Conservation (phyloP, 2,329 filamentous ascomycete genomes). For the Penicillium corylophilum region DNA sequence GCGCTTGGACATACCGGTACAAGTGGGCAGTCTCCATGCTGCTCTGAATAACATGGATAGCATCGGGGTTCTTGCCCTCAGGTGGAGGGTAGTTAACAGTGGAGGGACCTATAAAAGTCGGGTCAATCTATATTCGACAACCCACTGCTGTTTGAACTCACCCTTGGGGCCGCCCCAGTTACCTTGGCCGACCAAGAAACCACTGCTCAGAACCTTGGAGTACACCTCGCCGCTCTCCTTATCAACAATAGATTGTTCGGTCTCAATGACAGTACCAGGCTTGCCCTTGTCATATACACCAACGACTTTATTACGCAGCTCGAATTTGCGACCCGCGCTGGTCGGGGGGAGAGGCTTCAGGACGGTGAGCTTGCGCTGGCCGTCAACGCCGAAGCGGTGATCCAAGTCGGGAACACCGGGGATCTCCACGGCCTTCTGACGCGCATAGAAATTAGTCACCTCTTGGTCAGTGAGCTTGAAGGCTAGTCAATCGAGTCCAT, state of each 20-base stretch:
- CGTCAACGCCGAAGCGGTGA: slow-evolving; percentile 71
- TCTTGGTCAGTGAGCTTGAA: slow-evolving; percentile 78
- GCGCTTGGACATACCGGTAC: slow-evolving; percentile 55
- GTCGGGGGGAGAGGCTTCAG: slow-evolving; percentile 71
- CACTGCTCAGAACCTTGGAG: slow-evolving; percentile 65
- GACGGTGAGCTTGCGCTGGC: slow-evolving; percentile 77
- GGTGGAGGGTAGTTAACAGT: slow-evolving; percentile 77
- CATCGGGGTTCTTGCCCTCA: slow-evolving; percentile 68
- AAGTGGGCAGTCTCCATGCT: slow-evolving; percentile 70
- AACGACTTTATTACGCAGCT: slow-evolving; percentile 73
- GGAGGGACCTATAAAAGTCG: slow-evolving; percentile 55
- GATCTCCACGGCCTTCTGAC: slow-evolving; percentile 65
- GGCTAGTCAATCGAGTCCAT: slow-evolving; percentile 43
- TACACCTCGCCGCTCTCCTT: slow-evolving; percentile 68
- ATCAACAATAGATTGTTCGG: slow-evolving; percentile 74
- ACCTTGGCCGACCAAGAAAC: slow-evolving; percentile 79
- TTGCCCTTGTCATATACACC: slow-evolving; percentile 91
- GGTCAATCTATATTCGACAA: slow-evolving; percentile 7
- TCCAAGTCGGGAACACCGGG: slow-evolving; percentile 77
- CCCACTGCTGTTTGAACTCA: slow-evolving; percentile 25
- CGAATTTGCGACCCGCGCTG: slow-evolving; percentile 70
- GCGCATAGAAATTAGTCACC: slow-evolving; percentile 79
- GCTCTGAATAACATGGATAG: slow-evolving; percentile 68
- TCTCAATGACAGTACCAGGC: slow-evolving; percentile 76
- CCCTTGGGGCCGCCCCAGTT: slow-evolving; percentile 89